Evolutionary conservation across 2,329 filamentous ascomycete species (phyloP), one percentile per base, ranked within the genome.

Genomic region (Onygenales sp.): DNA sequence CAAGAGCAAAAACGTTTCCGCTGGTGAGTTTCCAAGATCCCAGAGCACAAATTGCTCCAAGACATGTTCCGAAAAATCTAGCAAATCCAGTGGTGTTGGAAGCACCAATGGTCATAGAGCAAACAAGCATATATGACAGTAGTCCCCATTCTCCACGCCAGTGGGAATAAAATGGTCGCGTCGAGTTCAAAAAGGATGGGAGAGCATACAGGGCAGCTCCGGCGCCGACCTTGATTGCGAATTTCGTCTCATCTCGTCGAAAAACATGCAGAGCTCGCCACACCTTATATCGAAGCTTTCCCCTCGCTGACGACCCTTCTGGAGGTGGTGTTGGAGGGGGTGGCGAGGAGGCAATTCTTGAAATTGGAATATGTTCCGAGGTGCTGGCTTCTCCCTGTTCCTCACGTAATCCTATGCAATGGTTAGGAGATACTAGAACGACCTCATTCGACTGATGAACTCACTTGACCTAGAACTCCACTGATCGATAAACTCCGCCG

Each of bases 71-170:
- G 7, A 89, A 76, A 65, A 97, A 92, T 60, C 93, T 84, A 48
- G 91, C 84, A 64, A 84, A 83, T 3, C 90, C 91, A 0, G 92
- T 96, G 1, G 92, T 95, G 68, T 97, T 98, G 27, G 90, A 89
- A 7, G 93, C 90, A 32, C 93, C 93, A 21, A 96, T 92, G 0
- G 92, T 98, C 90, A 96, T 97, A 39, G 88, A 90, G 66, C 91
- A 95, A 27, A 98, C 93, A 65, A 97, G 84, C 92, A 97, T 97
- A 74, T 95, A 97, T 0, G 90, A 95, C 53, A 98, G 70, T 2
- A 98, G 77, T 21, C 93, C 93, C 93, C 93, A 98, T 76, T 98
- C 93, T 33, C 92, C 92, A 66, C 92, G 80, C 89, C 91, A 97
- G 63, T 86, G 85, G 51, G 83, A 79, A 67, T 96, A 98, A 17